Conservation (phyloP, 2,329 filamentous ascomycete species). For the Nigrospora sphaerica region DNA sequence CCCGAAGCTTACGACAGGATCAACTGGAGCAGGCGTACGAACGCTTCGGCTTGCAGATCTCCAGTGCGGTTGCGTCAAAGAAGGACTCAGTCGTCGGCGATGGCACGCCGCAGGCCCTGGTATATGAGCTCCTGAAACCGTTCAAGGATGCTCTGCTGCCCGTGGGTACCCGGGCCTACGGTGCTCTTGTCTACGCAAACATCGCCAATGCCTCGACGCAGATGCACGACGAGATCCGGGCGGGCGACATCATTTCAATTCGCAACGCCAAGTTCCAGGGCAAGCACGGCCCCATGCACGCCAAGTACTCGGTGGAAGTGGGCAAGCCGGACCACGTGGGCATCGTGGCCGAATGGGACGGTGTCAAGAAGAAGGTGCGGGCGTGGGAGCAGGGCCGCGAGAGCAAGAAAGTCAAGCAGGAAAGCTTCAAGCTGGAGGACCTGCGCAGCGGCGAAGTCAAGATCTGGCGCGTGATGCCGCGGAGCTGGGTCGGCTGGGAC, state of each 20-base stretch:
- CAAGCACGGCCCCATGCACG: conserved; percentile 90
- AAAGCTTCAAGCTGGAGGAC: conserved; percentile 92
- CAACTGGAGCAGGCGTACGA: conserved; percentile 84
- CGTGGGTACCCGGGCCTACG: conserved; percentile 83
- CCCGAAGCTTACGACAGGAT: conserved; percentile 77
- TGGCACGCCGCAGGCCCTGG: conserved; percentile 68
- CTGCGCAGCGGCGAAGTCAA: conserved; percentile 89
- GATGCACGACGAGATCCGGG: conserved; percentile 85
- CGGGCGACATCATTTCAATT: conserved; percentile 87
- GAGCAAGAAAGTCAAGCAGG: conserved; percentile 85
- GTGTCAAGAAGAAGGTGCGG: conserved; percentile 93
- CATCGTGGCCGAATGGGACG: conserved; percentile 93
- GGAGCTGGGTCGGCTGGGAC: conserved; percentile 86
- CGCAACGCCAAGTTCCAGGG: conserved; percentile 93
- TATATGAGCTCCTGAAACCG: conserved; percentile 72
- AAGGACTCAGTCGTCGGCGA: conserved; percentile 80
- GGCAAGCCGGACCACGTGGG: conserved; percentile 86
- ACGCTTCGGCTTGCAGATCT: conserved; percentile 72
- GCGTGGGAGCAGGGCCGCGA: conserved; percentile 94
- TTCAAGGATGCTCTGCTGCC: conserved; percentile 70
- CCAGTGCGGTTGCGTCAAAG: conserved; percentile 60
- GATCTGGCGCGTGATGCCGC: conserved; percentile 92
- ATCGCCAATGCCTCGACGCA: conserved; percentile 88
- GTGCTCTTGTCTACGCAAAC: conserved; percentile 89
- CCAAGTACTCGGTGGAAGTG: conserved; percentile 84